phyloP scores from a whole-genome alignment of 306 rosid species.

The Casuarina equisetifolia region DNA sequence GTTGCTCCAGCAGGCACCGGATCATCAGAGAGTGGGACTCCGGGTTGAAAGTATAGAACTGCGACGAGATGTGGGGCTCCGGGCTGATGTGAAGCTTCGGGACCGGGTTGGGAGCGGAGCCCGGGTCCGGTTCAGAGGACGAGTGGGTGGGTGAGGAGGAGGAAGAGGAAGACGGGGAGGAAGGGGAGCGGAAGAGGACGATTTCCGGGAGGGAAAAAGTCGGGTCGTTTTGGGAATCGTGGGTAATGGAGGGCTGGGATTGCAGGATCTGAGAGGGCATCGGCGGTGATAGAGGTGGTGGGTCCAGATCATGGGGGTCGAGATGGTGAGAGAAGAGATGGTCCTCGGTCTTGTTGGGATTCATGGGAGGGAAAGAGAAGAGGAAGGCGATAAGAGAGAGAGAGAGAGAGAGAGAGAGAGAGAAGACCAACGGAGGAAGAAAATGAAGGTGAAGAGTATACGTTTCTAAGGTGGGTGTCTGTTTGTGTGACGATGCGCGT shows the following conservation, averaged over 20 bases:
- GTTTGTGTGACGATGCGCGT: background rate
- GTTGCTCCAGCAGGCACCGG: constrained; percentile 70
- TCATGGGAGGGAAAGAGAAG: constrained; percentile 39
- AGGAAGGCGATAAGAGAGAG: background rate
- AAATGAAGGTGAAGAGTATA: background rate
- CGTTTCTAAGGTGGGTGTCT: constrained; percentile 2
- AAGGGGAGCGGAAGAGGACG: constrained; percentile 65
- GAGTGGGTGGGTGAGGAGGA: constrained; percentile 40
- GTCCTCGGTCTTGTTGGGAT: constrained; percentile 75
- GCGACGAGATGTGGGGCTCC: constrained; percentile 84
- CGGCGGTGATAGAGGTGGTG: constrained; percentile 19
- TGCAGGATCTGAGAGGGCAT: constrained; percentile 37
- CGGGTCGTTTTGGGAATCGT: constrained; percentile 29
- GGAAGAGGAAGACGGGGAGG: constrained; percentile 40
- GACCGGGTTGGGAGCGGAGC: constrained; percentile 10
- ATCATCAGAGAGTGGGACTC: constrained; percentile 89
- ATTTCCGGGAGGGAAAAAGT: constrained; percentile 77
- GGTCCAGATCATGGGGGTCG: constrained; percentile 41
- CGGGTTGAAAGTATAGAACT: constrained; percentile 93
- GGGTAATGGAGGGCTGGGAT: constrained; percentile 46
- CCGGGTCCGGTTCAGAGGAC: constrained; percentile 27
- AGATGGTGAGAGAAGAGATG: constrained; percentile 57
- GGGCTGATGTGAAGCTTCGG: constrained; percentile 63
- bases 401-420: background rate
- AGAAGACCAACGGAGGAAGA: background rate